These are phyloP conservation scores for Eucalyptus viminalis DNA, from an alignment of 345 rosid species.

Conservation along the genomic window DNA sequence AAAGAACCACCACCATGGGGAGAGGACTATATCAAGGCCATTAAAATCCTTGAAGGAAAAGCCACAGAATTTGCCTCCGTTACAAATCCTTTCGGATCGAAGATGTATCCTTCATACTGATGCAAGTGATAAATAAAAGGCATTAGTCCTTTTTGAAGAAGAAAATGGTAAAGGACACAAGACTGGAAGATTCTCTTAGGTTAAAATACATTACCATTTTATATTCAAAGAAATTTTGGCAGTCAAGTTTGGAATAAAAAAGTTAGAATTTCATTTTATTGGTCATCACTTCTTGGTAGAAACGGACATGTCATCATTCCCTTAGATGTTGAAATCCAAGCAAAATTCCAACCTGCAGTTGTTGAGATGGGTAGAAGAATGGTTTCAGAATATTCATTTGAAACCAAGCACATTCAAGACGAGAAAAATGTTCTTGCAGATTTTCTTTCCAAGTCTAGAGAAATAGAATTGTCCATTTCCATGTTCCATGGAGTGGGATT, in stretches of 20 bases:
- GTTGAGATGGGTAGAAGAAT: not conserved
- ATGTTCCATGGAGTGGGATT: not conserved
- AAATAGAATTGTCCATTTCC: not conserved
- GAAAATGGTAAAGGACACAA: not conserved
- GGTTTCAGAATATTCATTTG: not conserved
- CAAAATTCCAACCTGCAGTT: not conserved
- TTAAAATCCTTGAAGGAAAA: not conserved
- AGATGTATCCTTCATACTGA: not conserved
- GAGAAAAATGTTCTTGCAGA: not conserved
- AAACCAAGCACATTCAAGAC: not conserved
- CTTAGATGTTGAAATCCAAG: not conserved
- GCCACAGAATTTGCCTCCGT: rapidly evolving
- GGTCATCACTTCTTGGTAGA: not conserved
- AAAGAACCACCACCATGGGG: not conserved
- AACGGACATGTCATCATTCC: not conserved
- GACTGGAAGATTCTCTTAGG: not conserved
- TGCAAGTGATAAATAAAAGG: not conserved
- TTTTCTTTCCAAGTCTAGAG: not conserved
- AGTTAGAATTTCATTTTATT: not conserved
- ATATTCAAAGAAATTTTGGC: not conserved
- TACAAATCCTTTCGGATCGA: not conserved
- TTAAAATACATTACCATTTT: not conserved
- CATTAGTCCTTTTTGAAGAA: not conserved
- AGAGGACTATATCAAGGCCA: not conserved
- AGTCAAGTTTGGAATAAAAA: not conserved